Percentiles rank a stretch among this genome's conserved stretches.
Conservation (phyloP, 768 basidiomycete genomes). For the Podaxis mareebaensis region DNA sequence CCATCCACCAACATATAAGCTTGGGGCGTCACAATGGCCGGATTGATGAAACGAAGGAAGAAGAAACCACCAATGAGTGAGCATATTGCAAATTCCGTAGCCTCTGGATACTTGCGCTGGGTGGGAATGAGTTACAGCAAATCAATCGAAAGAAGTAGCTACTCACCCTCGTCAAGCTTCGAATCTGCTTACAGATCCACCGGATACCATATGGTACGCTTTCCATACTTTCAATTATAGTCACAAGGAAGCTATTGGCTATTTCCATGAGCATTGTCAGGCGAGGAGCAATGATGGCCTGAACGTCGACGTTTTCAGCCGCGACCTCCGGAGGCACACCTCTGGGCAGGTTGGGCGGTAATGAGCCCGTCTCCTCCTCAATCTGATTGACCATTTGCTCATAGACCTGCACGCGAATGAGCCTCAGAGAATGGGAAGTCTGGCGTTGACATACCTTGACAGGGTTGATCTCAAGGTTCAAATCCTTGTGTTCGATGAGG, state of each 20-base stretch:
- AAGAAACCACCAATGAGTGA: constrained; percentile 99
- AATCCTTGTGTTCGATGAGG: constrained; percentile 98
- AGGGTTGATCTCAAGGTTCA: constrained; percentile 98
- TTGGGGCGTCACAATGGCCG: constrained; percentile 98
- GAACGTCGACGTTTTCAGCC: constrained; percentile 91
- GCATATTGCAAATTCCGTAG: constrained; percentile 97
- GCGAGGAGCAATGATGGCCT: constrained; percentile 96
- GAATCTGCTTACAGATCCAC: constrained; percentile 99
- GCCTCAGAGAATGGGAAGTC: constrained; percentile 2
- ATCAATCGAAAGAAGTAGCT: neutral
- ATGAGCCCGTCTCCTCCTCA: constrained; percentile 92
- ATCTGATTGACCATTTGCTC: constrained; percentile 99
- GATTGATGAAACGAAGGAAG: constrained; percentile 99
- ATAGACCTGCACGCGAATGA: constrained; percentile 69
- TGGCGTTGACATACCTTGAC: constrained; percentile 67
- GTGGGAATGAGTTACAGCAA: constrained; percentile 4
- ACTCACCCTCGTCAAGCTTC: constrained; percentile 89
- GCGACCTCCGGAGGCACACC: constrained; percentile 96
- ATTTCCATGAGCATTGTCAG: constrained; percentile 99
- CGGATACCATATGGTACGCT: constrained; percentile 98
- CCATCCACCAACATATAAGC: constrained; percentile 99
- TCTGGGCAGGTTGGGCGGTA: constrained; percentile 89
- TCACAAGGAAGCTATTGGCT: constrained; percentile 94
- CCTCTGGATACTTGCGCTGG: constrained; percentile 98
- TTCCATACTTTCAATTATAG: constrained; percentile 98